Evolutionary conservation across 2,329 filamentous ascomycete species (phyloP), one percentile per base, ranked within the genome.

Genomic region (Stemphylium beticola): DNA sequence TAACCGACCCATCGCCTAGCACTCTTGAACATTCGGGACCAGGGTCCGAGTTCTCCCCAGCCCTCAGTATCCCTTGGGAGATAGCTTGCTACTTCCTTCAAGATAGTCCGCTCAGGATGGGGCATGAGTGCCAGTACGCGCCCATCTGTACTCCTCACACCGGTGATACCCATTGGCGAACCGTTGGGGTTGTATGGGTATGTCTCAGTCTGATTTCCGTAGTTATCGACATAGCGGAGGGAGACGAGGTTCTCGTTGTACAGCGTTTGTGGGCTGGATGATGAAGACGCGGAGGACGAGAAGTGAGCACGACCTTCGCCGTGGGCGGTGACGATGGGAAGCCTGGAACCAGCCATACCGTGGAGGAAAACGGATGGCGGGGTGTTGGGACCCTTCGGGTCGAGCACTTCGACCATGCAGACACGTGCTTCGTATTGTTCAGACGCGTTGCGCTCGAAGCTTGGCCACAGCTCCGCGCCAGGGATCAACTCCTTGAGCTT

Each of bases 151-250:
- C 85, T 92, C 65, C 88, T 82, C 22, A 96, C 88, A 71, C 88
- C 92, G 1, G 92, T 90, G 61, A 96, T 89, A 70, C 91, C 92
- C 58, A 84, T 82, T 0, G 91, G 90, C 71, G 88, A 92, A 47
- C 92, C 92, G 77, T 96, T 96, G 46, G 88, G 90, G 79, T 98
- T 98, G 78, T 83, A 90, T 0, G 95, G 95, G 72, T 98, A 99
- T 64, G 81, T 81, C 76, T 92, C 90, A 1, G 95, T 95, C 2
- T 87, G 85, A 49, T 84, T 80, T 22, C 87, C 83, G 61, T 85
- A 82, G 78, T 96, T 97, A 78, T 98, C 91, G 3, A 96, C 86
- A 70, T 96, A 99, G 46, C 90, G 85, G 57, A 98, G 77, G 9
- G 90, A 87, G 2, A 93, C 87, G 20, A 93, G 84, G 20, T 89